Evolutionary conservation across 2,329 filamentous ascomycete species (phyloP).

Genomic region (Neophaeococcomyces mojaviensis): DNA sequence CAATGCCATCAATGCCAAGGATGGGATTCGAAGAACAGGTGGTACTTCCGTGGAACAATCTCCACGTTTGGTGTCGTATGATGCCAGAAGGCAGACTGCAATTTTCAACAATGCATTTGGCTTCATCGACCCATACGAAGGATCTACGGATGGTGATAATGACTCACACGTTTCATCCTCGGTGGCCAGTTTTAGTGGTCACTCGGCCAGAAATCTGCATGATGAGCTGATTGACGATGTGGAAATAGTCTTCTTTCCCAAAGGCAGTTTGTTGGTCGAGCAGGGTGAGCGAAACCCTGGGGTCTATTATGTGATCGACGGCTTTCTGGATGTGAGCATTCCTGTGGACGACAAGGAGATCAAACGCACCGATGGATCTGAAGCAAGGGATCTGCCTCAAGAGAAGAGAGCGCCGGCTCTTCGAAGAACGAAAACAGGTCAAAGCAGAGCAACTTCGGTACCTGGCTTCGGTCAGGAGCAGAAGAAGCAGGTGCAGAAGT

Average conservation of each 20-base stretch:
- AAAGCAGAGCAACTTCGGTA: slow-evolving; percentile 28
- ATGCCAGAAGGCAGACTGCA: slow-evolving; percentile 71
- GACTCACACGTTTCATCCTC: slow-evolving; percentile 71
- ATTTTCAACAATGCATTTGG: slow-evolving; percentile 83
- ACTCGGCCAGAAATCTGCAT: slow-evolving; percentile 58
- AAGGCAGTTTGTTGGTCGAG: slow-evolving; percentile 88
- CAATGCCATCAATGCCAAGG: slow-evolving; percentile 29
- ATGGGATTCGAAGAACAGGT: slow-evolving; percentile 43
- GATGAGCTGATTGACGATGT: slow-evolving; percentile 85
- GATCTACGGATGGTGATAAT: slow-evolving; percentile 69
- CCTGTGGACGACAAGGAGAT: slow-evolving; percentile 55
- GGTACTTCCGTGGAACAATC: slow-evolving; percentile 73
- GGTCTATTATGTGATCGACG: slow-evolving; percentile 94
- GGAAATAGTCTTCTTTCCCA: slow-evolving; percentile 94
- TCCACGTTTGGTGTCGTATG: slow-evolving; percentile 74
- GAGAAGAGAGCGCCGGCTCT: slow-evolving; percentile 22
- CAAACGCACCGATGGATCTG: slow-evolving; percentile 20
- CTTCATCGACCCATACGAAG: slow-evolving; percentile 78
- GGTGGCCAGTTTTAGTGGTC: slow-evolving; percentile 51
- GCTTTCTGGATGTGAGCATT: slow-evolving; percentile 91
- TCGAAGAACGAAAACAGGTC: slow-evolving; percentile 36
- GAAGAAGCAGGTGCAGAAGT: slow-evolving; percentile 51
- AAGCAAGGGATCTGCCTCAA: slow-evolving; percentile 36
- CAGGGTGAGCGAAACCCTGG: slow-evolving; percentile 96
- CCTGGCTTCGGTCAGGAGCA: slow-evolving; percentile 27